A percentile compares a stretch with the other conserved stretches of the same genome.
Conservation (phyloP, 768 basidiomycete species). For the Ramaria sp. region DNA sequence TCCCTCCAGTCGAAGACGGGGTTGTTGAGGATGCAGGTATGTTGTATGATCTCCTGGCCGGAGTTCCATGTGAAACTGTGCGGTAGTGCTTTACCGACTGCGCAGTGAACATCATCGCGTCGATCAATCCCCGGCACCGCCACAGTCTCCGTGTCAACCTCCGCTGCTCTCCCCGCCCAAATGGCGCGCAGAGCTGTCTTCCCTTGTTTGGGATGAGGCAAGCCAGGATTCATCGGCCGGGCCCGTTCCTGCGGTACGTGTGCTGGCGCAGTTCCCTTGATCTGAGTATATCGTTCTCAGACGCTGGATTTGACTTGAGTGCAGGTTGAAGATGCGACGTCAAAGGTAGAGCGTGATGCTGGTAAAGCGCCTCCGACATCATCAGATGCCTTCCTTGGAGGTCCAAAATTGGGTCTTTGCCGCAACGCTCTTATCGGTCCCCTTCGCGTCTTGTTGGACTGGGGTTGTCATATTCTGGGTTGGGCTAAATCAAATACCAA, state of each 20-base stretch:
- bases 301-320: too few species aligned
- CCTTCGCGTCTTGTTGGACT: neutral
- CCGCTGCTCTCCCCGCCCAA: neutral
- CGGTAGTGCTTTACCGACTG: neutral
- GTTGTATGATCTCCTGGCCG: neutral
- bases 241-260: too few species aligned
- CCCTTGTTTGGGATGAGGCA: too few species aligned
- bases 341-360: too few species aligned
- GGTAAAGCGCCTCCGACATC: too few species aligned
- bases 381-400: neutral
- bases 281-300: too few species aligned
- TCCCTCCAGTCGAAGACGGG: neutral
- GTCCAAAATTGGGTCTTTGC: neutral
- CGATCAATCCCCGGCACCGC: neutral
- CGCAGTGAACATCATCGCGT: neutral
- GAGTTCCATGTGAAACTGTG: neutral
- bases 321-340: too few species aligned
- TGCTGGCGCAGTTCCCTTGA: too few species aligned
- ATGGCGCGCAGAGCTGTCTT: neutral
- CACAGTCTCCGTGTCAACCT: neutral
- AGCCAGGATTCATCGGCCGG: too few species aligned
- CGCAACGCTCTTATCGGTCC: neutral
- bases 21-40: neutral
- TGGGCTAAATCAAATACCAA: neutral
- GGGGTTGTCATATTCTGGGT: neutral